These are phyloP conservation scores for Candida albicans DNA, from an alignment of 1,139 yeast species.

Conservation along the genomic window DNA sequence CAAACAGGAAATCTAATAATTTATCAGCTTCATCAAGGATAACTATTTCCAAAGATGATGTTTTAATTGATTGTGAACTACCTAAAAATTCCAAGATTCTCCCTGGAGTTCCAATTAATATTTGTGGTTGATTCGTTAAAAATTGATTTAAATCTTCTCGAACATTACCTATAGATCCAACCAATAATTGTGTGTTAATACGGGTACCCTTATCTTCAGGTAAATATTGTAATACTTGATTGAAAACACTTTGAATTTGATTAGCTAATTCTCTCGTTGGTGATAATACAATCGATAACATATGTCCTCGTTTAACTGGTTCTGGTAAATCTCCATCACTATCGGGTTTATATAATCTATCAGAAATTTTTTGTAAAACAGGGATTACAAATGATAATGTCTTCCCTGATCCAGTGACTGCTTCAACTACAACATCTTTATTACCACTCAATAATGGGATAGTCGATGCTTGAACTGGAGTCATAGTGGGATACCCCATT, in stretches of 20 bases:
- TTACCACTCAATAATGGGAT: slow-evolving; percentile 85
- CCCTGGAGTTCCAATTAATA: slow-evolving; percentile 92
- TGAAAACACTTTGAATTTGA: slow-evolving; percentile 73
- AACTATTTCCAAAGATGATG: slow-evolving; percentile 65
- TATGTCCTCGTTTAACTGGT: slow-evolving; percentile 55
- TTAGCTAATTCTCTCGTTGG: slow-evolving; percentile 93
- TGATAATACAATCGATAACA: slow-evolving; percentile 71
- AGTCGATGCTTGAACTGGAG: slow-evolving; percentile 97
- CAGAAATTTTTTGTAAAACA: slow-evolving; percentile 61
- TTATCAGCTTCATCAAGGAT: slow-evolving; percentile 94
- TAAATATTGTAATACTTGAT: slow-evolving; percentile 55
- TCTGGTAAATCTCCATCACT: slow-evolving; percentile 27
- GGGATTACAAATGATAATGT: slow-evolving; percentile 88
- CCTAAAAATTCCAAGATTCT: slow-evolving; percentile 71
- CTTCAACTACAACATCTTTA: slow-evolving; percentile 94
- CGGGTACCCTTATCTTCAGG: slow-evolving; percentile 54
- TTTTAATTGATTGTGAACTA: slow-evolving; percentile 49
- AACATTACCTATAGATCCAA: slow-evolving; percentile 74
- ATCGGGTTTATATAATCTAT: slow-evolving; percentile 24
- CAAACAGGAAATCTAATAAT: slow-evolving; percentile 76
- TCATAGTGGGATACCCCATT: slow-evolving; percentile 79
- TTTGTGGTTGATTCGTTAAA: slow-evolving; percentile 57
- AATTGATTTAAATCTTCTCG: slow-evolving; percentile 73
- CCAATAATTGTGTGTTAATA: slow-evolving; percentile 61
- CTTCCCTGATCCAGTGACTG: slow-evolving; percentile 97